Conservation (phyloP, 2,329 filamentous ascomycete species). For the Pseudogymnoascus sp. region DNA sequence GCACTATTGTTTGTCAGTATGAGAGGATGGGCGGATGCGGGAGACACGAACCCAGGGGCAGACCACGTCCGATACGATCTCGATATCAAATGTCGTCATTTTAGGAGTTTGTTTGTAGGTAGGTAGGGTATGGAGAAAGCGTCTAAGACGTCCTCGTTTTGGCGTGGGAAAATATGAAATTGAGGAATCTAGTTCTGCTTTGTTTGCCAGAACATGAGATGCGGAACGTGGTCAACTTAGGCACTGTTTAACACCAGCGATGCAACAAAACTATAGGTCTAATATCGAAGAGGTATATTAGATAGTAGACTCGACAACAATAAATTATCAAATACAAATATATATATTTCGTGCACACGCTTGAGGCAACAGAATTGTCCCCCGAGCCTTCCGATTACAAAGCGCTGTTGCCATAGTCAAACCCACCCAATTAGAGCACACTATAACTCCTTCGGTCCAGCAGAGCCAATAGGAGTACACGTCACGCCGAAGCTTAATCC, state of each 20-base stretch:
- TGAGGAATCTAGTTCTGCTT: background rate
- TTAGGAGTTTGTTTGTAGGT: conserved; percentile 15
- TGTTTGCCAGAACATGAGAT: background rate
- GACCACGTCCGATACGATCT: conserved; percentile 72
- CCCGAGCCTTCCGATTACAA: conserved; percentile 1
- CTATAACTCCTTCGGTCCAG: background rate
- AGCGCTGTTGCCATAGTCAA: background rate
- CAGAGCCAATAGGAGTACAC: background rate
- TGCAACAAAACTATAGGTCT: background rate
- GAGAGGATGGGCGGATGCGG: background rate
- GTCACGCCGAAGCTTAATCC: background rate
- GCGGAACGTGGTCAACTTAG: background rate
- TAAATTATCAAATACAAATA: background rate
- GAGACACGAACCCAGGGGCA: conserved; percentile 48
- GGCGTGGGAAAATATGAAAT: background rate
- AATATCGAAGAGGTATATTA: background rate
- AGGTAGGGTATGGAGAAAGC: background rate
- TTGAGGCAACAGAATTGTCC: background rate
- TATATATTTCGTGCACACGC: background rate
- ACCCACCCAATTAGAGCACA: background rate
- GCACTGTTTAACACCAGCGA: background rate
- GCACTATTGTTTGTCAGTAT: conserved; percentile 35
- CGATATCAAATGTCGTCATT: conserved; percentile 71
- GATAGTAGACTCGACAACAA: background rate
- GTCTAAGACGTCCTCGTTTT: background rate